These are phyloP conservation scores for Paecilomyces dactylethromorphus DNA, from an alignment of 2,329 filamentous ascomycete species.

Conservation along the genomic window DNA sequence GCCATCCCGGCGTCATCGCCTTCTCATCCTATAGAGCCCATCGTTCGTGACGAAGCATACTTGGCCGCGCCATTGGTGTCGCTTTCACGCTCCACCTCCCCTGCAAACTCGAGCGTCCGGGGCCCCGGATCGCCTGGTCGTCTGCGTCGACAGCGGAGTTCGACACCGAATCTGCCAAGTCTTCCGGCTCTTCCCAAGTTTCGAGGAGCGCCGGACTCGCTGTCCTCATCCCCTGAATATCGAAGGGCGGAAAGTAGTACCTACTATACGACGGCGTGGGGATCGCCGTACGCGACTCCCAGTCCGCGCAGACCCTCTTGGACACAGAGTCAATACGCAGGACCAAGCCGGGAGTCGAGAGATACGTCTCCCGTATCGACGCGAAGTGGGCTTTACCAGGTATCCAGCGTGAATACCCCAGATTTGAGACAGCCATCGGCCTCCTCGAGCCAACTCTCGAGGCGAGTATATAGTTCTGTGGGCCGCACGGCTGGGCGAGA, in stretches of 20 bases:
- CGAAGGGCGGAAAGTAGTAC: conserved; percentile 42
- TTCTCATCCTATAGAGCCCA: conserved; percentile 19
- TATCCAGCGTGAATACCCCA: conserved; percentile 17
- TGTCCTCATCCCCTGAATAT: conserved; percentile 34
- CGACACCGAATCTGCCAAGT: conserved; percentile 21
- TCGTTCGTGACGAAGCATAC: conserved; percentile 22
- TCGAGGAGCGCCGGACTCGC: conserved; percentile 26
- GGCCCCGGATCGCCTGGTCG: conserved; percentile 27
- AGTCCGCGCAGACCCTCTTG: conserved; percentile 40
- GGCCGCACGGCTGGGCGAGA: conserved; percentile 19
- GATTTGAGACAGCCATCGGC: conserved; percentile 22
- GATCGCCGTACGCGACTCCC: conserved; percentile 74
- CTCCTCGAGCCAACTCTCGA: conserved; percentile 14
- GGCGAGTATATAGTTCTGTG: conserved; percentile 18
- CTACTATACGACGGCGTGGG: conserved; percentile 77
- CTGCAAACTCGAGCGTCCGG: conserved; percentile 30
- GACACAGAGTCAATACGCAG: conserved; percentile 39
- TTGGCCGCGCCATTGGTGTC: conserved; percentile 19
- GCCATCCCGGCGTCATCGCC: conserved; percentile 31
- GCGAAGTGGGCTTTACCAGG: conserved; percentile 15
- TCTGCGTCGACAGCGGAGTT: conserved; percentile 12
- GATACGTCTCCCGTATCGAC: conserved; percentile 29
- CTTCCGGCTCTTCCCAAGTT: conserved; percentile 27
- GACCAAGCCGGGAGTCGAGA: conserved; percentile 30
- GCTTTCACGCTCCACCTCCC: conserved; percentile 27